Conservation (phyloP, 345 rosid species). For the Citrus glauca region DNA sequence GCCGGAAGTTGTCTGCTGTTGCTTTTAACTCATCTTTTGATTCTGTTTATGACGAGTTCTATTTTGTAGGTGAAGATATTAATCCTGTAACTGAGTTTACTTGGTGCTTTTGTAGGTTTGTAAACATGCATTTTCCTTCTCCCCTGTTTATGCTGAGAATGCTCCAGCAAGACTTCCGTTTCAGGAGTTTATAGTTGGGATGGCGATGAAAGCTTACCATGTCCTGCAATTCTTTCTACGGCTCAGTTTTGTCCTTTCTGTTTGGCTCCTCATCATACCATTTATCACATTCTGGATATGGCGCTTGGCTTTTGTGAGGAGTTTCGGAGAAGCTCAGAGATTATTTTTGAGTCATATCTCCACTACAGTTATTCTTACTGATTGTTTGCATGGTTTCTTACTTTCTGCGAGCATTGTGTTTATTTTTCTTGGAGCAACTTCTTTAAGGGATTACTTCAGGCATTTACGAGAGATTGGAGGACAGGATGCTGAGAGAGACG, state of each 20-base stretch:
- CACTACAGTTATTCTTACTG: slow-evolving; percentile 82
- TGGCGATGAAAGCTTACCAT: slow-evolving; percentile 93
- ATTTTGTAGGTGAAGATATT: not conserved
- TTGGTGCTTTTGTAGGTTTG: slow-evolving; percentile 60
- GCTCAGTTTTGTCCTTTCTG: slow-evolving; percentile 88
- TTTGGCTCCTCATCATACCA: slow-evolving; percentile 95
- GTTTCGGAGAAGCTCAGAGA: slow-evolving; percentile 90
- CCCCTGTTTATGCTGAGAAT: slow-evolving; percentile 95
- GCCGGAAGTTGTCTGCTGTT: not conserved
- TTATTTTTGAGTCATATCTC: slow-evolving; percentile 89
- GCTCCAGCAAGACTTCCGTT: slow-evolving; percentile 98
- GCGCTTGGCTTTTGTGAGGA: slow-evolving; percentile 91
- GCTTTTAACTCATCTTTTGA: not conserved
- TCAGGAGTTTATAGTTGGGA: slow-evolving; percentile 95
- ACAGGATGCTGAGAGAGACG: slow-evolving; percentile 93
- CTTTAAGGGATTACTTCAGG: slow-evolving; percentile 92
- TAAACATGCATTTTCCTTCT: slow-evolving; percentile 93
- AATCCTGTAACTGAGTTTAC: not conserved
- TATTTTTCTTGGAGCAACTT: slow-evolving; percentile 95
- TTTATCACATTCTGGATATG: slow-evolving; percentile 97
- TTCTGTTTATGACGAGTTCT: not conserved
- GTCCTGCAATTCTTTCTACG: slow-evolving; percentile 90
- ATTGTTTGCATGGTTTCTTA: slow-evolving; percentile 96
- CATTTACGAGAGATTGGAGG: slow-evolving; percentile 93
- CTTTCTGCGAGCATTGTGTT: slow-evolving; percentile 96